Percentiles rank a stretch among this genome's conserved stretches.
phyloP scores from a whole-genome alignment of 164 flowering plant genomes.

The Magnolia sinica region DNA sequence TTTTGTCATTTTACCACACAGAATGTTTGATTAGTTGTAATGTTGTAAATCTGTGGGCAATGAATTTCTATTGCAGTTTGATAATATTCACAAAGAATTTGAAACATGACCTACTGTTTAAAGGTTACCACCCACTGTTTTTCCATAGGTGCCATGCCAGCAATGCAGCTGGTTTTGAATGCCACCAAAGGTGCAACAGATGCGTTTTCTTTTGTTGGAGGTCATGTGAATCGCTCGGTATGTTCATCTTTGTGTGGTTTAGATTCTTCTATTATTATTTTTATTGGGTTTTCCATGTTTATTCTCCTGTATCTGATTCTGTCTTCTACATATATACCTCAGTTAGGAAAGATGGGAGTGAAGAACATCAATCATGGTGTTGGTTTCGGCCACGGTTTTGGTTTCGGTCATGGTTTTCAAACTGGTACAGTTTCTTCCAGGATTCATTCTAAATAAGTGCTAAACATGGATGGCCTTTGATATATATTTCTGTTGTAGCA shows the following conservation, averaged over 20 bases:
- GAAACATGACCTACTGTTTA: no score
- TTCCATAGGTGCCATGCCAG: constrained; percentile 64
- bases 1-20: no score
- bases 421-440: constrained; percentile 51
- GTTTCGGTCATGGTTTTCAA: constrained; percentile 91
- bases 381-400: constrained; percentile 78
- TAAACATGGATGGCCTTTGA: background rate
- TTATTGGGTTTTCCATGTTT: no score
- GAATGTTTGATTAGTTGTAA: no score
- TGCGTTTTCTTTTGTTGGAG: constrained; percentile 72
- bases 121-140: no score
- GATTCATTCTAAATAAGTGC: background rate
- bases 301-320: background rate
- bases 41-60: no score
- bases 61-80: no score
- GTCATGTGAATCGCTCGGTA: constrained; percentile 73
- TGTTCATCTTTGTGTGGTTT: constrained; percentile 17
- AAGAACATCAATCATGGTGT: constrained; percentile 80
- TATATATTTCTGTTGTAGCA: background rate
- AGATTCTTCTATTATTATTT: background rate
- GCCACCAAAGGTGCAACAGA: constrained; percentile 90
- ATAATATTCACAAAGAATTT: no score
- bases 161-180: constrained; percentile 62
- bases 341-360: constrained; percentile 83
- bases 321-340: background rate